Evolutionary conservation across 2,329 filamentous ascomycete genomes (phyloP), one percentile per base, ranked within the genome.

Genomic region (Penicillium polonicum): DNA sequence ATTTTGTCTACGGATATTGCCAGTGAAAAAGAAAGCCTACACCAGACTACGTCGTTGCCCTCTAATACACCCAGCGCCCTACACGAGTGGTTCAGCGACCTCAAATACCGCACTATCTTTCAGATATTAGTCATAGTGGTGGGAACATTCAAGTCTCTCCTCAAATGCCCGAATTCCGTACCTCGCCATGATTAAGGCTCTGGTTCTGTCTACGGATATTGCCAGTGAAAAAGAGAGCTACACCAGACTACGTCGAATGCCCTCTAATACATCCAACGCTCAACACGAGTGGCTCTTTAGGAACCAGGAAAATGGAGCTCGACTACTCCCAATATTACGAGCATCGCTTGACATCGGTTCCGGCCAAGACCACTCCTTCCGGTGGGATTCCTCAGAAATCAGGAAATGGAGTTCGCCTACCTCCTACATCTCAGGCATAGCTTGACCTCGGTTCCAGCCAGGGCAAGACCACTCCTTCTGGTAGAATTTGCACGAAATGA

Each of bases 21-120:
- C 2, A 12, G 15, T 6, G 19, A 2, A 15, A 10, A 29, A 29
- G 15, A 29, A 9, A 27, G 1, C 12, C 4, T 6, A n/a, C 9
- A 9, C 1, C 5, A 27, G 8, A 27, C 3, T 13, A 2, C 17
- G 7, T 1, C 1, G 1, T 17, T 17, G 1, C 17, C 25, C 17
- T 5, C 9, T 10, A n/a, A 5, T 19, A n/a, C 25, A 10, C 23
- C 8, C 5, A 12, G 5, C 3, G 2, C n/a, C 25, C 5, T 19
- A 27, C 17, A 17, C 42, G 2, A 7, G 17, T 6, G 31, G 15
- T 15, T 15, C 33, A 3, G 23, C 23, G 3, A 23, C 23, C 23
- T 23, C 23, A 23, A 23, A 23, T 23, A 23, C 23, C 23, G 23
- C 23, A 23, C 23, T 23, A 23, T 23, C 23, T 23, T 23, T 23